Evolutionary conservation across 1,284 basidiomycete genomes (phyloP).

Genomic region (Pulveroboletus sp.): DNA sequence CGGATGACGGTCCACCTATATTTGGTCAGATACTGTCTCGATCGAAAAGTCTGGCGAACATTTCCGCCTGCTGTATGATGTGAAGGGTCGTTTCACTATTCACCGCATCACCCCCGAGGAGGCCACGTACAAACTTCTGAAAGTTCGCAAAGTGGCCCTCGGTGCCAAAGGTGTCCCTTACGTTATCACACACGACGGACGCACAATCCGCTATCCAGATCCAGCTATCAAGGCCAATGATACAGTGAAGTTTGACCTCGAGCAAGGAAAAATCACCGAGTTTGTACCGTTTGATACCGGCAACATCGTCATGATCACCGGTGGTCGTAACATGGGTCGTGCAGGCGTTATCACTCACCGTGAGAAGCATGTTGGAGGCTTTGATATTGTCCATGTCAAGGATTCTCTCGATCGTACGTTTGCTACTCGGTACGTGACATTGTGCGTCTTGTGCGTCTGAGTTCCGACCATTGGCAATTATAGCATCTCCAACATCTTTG

Average conservation of each 20-base stretch:
- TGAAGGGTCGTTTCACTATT: constrained; percentile 99
- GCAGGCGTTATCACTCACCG: constrained; percentile 93
- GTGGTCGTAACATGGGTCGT: constrained; percentile 99
- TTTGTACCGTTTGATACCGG: constrained; percentile 97
- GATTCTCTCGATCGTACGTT: constrained; percentile 95
- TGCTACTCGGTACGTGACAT: constrained; percentile 78
- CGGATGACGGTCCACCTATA: neutral
- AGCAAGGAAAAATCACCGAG: constrained; percentile 92
- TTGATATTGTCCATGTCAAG: constrained; percentile 97
- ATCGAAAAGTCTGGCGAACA: constrained; percentile 99
- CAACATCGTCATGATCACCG: constrained; percentile 97
- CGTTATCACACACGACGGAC: constrained; percentile 98
- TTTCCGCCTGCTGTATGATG: constrained; percentile 99
- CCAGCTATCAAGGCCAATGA: constrained; percentile 96
- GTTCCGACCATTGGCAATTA: constrained; percentile 4
- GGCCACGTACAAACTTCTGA: constrained; percentile 96
- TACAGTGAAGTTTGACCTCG: constrained; percentile 95
- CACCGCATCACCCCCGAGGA: constrained; percentile 99
- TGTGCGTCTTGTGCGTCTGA: neutral
- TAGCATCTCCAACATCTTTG: constrained; percentile 96
- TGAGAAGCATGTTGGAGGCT: constrained; percentile 97
- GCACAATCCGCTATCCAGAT: constrained; percentile 99
- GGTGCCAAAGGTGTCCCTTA: constrained; percentile 94
- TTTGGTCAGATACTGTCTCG: constrained; percentile 79
- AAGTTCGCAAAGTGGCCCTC: constrained; percentile 90